Conservation (phyloP, 2,329 filamentous ascomycete genomes). For the Colletotrichum destructivum region DNA sequence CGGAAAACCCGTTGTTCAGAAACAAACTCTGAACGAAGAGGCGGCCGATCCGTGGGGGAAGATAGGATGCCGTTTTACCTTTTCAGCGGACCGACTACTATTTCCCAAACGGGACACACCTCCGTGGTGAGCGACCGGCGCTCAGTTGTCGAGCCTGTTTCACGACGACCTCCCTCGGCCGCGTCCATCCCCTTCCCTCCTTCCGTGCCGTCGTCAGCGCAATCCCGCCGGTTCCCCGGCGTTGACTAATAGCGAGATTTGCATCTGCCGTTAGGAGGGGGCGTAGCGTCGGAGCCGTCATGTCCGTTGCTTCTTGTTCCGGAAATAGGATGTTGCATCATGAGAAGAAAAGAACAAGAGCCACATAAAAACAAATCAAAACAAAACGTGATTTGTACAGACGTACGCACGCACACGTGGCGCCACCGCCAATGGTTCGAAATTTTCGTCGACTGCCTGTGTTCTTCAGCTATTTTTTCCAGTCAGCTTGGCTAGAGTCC, state of each 20-base stretch:
- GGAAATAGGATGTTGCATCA: constrained; percentile 3
- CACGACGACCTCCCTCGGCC: constrained; percentile 35
- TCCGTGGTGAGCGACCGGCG: constrained; percentile 31
- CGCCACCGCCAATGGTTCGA: background rate
- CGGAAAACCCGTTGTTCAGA: constrained; percentile 39
- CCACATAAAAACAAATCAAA: background rate
- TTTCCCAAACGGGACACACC: constrained; percentile 35
- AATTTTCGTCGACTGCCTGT: too few species aligned
- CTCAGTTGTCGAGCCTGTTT: constrained; percentile 31
- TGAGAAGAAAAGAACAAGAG: background rate
- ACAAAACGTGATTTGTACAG: background rate
- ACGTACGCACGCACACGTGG: background rate
- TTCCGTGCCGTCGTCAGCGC: background rate
- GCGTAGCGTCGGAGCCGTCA: constrained; percentile 18
- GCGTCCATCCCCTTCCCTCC: background rate
- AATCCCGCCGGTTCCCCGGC: constrained; percentile 18
- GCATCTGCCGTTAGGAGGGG: constrained; percentile 7
- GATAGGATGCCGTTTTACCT: constrained; percentile 28
- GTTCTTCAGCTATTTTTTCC: background rate
- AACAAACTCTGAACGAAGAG: constrained; percentile 36
- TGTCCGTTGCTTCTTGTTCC: background rate
- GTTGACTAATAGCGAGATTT: constrained; percentile 11
- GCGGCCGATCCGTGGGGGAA: constrained; percentile 22
- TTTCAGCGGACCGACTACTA: constrained; percentile 31
- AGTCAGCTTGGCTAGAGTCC: background rate